Conservation (phyloP, 2,329 filamentous ascomycete genomes). For the Monosporascus sp. region DNA sequence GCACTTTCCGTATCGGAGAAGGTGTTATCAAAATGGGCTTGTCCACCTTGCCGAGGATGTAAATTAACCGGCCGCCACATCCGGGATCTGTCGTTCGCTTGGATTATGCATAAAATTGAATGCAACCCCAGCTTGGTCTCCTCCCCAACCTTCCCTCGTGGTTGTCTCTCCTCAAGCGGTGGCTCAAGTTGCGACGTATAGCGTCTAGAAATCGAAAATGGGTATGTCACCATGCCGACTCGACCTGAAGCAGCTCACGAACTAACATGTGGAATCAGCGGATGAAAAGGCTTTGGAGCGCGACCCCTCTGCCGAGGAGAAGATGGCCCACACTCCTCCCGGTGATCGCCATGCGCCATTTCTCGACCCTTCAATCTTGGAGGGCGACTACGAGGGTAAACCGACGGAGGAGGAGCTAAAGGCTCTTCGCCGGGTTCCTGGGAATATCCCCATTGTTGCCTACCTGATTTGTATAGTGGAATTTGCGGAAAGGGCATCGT, state of each 20-base stretch:
- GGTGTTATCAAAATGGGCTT: background rate
- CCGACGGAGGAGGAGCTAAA: constrained; percentile 42
- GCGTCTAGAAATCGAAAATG: background rate
- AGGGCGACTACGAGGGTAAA: constrained; percentile 26
- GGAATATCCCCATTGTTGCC: constrained; percentile 43
- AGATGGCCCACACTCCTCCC: constrained; percentile 14
- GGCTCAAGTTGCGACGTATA: background rate
- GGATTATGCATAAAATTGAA: background rate
- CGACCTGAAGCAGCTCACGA: background rate
- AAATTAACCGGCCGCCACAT: background rate
- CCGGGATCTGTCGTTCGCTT: background rate
- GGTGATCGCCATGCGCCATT: constrained; percentile 19
- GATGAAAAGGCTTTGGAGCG: constrained; percentile 14
- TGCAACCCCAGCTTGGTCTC: background rate
- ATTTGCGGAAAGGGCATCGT: constrained; percentile 56
- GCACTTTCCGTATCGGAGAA: background rate
- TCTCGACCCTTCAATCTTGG: constrained; percentile 19
- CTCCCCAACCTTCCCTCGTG: background rate
- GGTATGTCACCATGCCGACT: background rate
- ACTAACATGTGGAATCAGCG: background rate
- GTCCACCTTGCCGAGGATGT: background rate
- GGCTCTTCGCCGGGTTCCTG: constrained; percentile 38
- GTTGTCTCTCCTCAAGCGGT: background rate
- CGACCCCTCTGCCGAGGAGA: constrained; percentile 15
- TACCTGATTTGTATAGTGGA: constrained; percentile 56